A percentile compares a stretch with the other conserved stretches of the same genome.
These are phyloP conservation scores for Wickerhamomyces rabaulensis DNA, from an alignment of 805 yeast genomes.

Conservation along the genomic window DNA sequence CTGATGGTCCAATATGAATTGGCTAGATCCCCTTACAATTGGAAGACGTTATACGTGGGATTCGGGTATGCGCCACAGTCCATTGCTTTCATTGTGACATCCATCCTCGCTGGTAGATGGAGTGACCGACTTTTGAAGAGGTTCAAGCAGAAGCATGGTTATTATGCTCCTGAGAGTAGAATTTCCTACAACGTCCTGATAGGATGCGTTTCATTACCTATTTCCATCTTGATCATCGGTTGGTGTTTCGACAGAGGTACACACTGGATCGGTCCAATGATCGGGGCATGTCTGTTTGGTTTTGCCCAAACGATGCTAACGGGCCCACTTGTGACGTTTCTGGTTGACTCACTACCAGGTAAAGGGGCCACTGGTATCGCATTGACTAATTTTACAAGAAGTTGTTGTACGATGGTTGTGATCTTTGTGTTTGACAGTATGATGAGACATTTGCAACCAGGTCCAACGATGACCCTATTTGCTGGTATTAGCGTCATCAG, in stretches of 20 bases:
- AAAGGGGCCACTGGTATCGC: slow-evolving; percentile 88
- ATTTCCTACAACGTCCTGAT: slow-evolving; percentile 65
- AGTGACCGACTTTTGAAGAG: slow-evolving; percentile 54
- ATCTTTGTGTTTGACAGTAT: slow-evolving; percentile 72
- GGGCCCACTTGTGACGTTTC: slow-evolving; percentile 72
- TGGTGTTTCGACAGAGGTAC: slow-evolving; percentile 72
- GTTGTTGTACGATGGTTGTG: slow-evolving; percentile 66
- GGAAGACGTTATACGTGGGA: slow-evolving; percentile 59
- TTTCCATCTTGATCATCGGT: slow-evolving; percentile 68
- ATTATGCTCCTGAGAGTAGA: slow-evolving; percentile 69
- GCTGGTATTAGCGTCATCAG: slow-evolving; percentile 49
- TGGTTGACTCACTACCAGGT: slow-evolving; percentile 81
- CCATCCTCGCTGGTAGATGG: slow-evolving; percentile 74
- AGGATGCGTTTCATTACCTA: slow-evolving; percentile 58
- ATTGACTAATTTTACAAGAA: slow-evolving; percentile 67
- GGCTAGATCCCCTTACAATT: slow-evolving; percentile 62
- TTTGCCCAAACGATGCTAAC: slow-evolving; percentile 77
- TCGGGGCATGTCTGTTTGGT: slow-evolving; percentile 79
- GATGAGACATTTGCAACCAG: slow-evolving; percentile 59
- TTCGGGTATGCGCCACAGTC: slow-evolving; percentile 80
- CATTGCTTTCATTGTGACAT: slow-evolving; percentile 65
- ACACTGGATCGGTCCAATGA: slow-evolving; percentile 73
- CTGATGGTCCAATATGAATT: slow-evolving; percentile 63
- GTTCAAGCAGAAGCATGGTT: slow-evolving; percentile 55
- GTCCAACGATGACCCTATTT: slow-evolving; percentile 61